phyloP scores from a whole-genome alignment of 176 grass and related monocot genomes.

The Triticum dicoccoides region DNA sequence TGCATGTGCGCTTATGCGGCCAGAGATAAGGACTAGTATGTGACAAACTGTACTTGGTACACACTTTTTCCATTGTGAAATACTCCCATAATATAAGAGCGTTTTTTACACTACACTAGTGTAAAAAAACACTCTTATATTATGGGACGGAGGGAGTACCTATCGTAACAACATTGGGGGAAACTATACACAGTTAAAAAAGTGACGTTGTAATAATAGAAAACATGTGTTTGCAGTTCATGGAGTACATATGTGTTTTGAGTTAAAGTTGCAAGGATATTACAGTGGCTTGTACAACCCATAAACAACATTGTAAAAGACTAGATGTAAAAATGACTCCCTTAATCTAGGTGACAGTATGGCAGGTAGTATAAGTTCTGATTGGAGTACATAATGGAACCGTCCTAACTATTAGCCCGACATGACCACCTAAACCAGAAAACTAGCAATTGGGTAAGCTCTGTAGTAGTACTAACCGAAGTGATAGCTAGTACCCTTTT shows the following conservation, averaged over 20 bases:
- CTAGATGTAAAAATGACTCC: not conserved
- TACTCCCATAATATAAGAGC: too few species aligned
- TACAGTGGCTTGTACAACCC: conserved; percentile 3
- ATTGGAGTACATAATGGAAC: conserved; percentile 13
- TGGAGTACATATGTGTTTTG: not conserved
- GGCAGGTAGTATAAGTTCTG: not conserved
- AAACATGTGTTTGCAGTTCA: not conserved
- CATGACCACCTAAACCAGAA: conserved; percentile 19
- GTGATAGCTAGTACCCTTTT: conserved; percentile 22
- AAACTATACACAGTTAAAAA: not conserved
- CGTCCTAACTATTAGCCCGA: conserved; percentile 20
- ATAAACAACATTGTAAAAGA: conserved; percentile 8
- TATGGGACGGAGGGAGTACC: not conserved
- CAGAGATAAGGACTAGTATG: not conserved
- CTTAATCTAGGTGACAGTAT: not conserved
- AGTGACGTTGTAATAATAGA: not conserved
- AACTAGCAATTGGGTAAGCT: conserved; percentile 3
- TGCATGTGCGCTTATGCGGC: too few species aligned
- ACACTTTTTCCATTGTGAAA: not conserved
- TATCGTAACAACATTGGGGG: not conserved
- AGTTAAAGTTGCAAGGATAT: conserved; percentile 17
- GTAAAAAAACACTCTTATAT: too few species aligned
- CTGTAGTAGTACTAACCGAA: conserved; percentile 11
- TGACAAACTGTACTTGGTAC: not conserved
- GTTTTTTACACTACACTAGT: too few species aligned